Percentiles rank a stretch among this genome's conserved stretches.
phyloP scores from a whole-genome alignment of 192 early-diverging fungal species.

The Blastocladiella britannica region DNA sequence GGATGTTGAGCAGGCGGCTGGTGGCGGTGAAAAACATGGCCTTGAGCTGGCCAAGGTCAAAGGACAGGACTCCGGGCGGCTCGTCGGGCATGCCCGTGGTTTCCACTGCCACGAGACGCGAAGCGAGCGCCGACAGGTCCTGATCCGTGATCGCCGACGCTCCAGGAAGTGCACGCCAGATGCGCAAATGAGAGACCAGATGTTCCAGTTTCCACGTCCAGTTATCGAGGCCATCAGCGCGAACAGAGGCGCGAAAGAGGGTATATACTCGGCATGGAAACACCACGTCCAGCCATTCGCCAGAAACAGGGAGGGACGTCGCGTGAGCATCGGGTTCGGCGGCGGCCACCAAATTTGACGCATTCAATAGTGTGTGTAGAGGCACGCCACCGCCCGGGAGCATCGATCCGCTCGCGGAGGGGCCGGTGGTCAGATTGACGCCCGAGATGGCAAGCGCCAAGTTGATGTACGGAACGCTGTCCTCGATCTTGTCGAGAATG shows the following conservation, averaged over 20 bases:
- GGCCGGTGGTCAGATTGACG: not conserved
- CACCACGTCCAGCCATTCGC: not conserved
- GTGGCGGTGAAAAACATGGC: not conserved
- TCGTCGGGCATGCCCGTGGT: not conserved
- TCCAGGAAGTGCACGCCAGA: too few relatives aligned
- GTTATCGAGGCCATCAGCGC: not conserved
- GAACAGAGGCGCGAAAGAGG: not conserved
- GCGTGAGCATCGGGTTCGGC: not conserved
- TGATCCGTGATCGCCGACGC: not conserved
- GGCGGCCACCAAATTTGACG: not conserved
- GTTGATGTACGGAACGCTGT: not conserved
- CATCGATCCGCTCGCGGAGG: too few relatives aligned
- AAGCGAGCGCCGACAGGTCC: not conserved
- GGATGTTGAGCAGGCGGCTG: not conserved
- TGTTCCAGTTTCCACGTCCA: not conserved
- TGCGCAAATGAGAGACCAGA: too few relatives aligned
- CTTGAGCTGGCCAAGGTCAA: not conserved
- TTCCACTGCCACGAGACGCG: not conserved
- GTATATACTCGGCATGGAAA: not conserved
- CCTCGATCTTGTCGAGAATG: not conserved
- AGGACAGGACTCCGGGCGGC: too few relatives aligned
- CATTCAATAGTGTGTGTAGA: not conserved
- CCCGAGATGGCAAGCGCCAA: not conserved
- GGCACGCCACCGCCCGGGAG: not conserved
- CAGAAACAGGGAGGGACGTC: not conserved